A percentile compares a stretch with the other conserved stretches of the same genome.
Conservation (phyloP, 306 rosid species). For the Vigna reflexopilosa region DNA sequence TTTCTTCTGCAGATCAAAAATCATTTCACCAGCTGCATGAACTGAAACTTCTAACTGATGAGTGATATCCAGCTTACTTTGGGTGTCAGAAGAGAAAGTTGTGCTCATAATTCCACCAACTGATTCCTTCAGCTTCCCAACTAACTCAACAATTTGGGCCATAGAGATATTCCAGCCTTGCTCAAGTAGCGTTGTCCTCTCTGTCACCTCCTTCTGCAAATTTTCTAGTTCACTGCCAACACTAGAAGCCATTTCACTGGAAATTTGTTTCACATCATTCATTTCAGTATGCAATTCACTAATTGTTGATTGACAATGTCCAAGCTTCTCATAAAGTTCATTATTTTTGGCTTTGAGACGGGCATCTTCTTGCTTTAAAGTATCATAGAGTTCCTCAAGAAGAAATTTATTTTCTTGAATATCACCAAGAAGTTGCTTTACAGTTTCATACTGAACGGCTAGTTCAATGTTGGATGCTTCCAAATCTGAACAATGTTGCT, state of each 20-base stretch:
- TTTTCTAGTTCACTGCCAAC: slow-evolving; percentile 63
- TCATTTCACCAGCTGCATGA: slow-evolving; percentile 62
- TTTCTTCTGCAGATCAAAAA: slow-evolving; percentile 69
- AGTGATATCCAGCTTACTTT: slow-evolving; percentile 43
- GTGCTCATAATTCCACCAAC: slow-evolving; percentile 52
- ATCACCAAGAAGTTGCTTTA: slow-evolving; percentile 59
- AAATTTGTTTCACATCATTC: slow-evolving; percentile 61
- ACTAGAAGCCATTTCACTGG: slow-evolving; percentile 67
- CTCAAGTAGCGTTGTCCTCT: slow-evolving; percentile 68
- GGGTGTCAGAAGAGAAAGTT: slow-evolving; percentile 39
- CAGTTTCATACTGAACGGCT: slow-evolving; percentile 71
- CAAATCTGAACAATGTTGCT: slow-evolving; percentile 64
- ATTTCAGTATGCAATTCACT: slow-evolving; percentile 59
- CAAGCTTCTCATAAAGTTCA: slow-evolving; percentile 65
- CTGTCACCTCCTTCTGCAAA: slow-evolving; percentile 68
- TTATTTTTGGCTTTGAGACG: slow-evolving; percentile 55
- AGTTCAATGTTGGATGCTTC: slow-evolving; percentile 79
- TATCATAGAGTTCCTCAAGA: slow-evolving; percentile 62
- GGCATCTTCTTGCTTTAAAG: slow-evolving; percentile 58
- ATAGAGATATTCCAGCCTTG: slow-evolving; percentile 63
- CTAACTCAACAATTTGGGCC: slow-evolving; percentile 59
- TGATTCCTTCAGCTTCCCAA: slow-evolving; percentile 69
- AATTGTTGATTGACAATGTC: slow-evolving; percentile 61
- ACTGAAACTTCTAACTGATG: slow-evolving; percentile 61
- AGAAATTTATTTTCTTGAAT: slow-evolving; percentile 60